Evolutionary conservation across 257 asterid species (phyloP).

Genomic region (Capsicum chinense): DNA sequence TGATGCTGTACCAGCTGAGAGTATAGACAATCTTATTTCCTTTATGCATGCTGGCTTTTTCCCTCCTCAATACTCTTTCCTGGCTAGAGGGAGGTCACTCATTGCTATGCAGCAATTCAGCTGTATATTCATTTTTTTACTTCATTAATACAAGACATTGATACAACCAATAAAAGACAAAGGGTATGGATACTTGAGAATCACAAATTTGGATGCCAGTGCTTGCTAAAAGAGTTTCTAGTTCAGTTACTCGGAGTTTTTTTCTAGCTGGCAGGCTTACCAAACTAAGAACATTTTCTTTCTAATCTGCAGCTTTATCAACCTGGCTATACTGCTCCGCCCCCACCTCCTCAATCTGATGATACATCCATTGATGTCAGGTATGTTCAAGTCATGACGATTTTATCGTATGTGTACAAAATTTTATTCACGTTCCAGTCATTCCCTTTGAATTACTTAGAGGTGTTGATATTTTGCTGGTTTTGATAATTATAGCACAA

Average conservation of each 20-base stretch:
- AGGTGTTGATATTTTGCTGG: background rate
- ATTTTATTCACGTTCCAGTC: background rate
- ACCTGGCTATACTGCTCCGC: conserved; percentile 60
- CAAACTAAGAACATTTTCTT: background rate
- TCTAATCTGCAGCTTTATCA: conserved; percentile 47
- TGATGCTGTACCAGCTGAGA: background rate
- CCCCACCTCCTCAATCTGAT: conserved; percentile 40
- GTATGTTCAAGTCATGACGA: conserved; percentile 32
- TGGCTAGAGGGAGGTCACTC: background rate
- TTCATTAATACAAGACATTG: conserved; percentile 12
- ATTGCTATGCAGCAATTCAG: background rate
- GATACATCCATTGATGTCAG: conserved; percentile 49
- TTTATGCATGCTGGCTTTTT: background rate
- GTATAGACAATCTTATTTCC: background rate
- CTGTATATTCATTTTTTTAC: background rate
- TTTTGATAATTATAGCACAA: background rate
- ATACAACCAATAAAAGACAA: background rate
- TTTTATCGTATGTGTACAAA: background rate
- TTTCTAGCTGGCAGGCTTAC: conserved; percentile 3
- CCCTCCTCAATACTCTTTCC: conserved; percentile 26
- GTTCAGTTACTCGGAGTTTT: background rate
- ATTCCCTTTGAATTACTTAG: background rate
- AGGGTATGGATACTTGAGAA: background rate
- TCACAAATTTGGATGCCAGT: conserved; percentile 6
- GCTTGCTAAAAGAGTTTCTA: conserved; percentile 19